Percentiles rank a stretch among this genome's conserved stretches.
Conservation (phyloP, 192 early-diverging fungal genomes). For the Backusella parvicylindrica region DNA sequence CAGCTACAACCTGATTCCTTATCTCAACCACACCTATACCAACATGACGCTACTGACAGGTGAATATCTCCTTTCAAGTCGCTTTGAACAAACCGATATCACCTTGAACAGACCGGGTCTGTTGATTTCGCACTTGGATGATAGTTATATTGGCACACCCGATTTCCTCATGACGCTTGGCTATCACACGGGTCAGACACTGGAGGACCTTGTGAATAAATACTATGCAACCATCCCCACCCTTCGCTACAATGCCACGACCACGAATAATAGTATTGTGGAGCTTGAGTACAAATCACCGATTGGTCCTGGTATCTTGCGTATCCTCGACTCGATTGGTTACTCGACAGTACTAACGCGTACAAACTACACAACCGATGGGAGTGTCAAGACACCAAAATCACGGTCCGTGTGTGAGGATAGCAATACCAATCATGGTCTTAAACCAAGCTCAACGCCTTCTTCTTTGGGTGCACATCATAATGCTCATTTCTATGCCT, state of each 20-base stretch:
- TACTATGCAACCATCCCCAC: slow-evolving; percentile 4
- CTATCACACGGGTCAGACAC: slow-evolving; percentile 13
- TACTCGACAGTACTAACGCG: slow-evolving; percentile 28
- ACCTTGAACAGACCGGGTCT: slow-evolving; percentile 21
- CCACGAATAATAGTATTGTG: not conserved
- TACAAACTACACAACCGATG: slow-evolving; percentile 17
- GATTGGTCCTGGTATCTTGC: slow-evolving; percentile 34
- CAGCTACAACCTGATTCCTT: slow-evolving; percentile 4
- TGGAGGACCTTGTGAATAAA: slow-evolving; percentile 17
- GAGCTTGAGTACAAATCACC: slow-evolving; percentile 18
- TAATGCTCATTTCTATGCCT: not conserved
- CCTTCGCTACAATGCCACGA: slow-evolving; percentile 17
- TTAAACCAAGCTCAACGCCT: not conserved
- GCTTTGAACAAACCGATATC: not conserved
- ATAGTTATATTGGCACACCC: slow-evolving; percentile 18
- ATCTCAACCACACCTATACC: slow-evolving; percentile 10
- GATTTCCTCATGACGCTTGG: slow-evolving; percentile 30
- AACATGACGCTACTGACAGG: slow-evolving; percentile 21
- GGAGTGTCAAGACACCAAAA: slow-evolving; percentile 4
- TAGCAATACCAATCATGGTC: slow-evolving; percentile 6
- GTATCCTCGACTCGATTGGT: slow-evolving; percentile 32
- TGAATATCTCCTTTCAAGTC: not conserved
- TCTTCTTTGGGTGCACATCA: not conserved
- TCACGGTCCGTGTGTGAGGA: slow-evolving; percentile 20
- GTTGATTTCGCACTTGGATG: slow-evolving; percentile 32